phyloP scores from a whole-genome alignment of 192 early-diverging fungal species.

The Coemansia sp. region DNA sequence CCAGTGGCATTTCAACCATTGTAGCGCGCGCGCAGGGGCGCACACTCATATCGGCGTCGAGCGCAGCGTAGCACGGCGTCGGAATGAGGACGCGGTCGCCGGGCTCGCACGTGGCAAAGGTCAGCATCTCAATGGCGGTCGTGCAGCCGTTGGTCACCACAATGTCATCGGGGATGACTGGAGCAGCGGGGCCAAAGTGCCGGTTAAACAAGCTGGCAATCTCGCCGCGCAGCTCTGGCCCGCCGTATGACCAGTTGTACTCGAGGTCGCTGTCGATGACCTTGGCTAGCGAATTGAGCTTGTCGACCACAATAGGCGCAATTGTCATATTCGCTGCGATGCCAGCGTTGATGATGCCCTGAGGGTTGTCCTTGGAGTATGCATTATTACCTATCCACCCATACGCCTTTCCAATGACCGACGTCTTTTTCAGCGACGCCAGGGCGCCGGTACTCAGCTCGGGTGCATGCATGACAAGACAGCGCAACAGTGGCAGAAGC shows the following conservation, averaged over 20 bases:
- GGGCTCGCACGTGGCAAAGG: conserved; percentile 64
- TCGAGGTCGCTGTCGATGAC: conserved; percentile 45
- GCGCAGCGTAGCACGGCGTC: conserved; percentile 77
- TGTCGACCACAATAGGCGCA: conserved; percentile 56
- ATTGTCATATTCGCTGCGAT: conserved; percentile 80
- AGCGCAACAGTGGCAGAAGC: neutral
- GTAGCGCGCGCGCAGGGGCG: conserved; percentile 60
- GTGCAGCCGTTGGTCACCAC: conserved; percentile 69
- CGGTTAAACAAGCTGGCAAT: conserved; percentile 70
- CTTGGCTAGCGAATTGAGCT: conserved; percentile 41
- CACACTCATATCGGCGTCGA: conserved; percentile 63
- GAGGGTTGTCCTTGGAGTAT: conserved; percentile 59
- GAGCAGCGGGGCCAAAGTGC: conserved; percentile 58
- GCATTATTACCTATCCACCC: conserved; percentile 27
- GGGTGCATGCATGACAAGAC: conserved; percentile 12
- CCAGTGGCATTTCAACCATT: conserved; percentile 51
- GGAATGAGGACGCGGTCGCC: conserved; percentile 78
- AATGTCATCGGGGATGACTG: conserved; percentile 60
- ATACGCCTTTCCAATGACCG: conserved; percentile 31
- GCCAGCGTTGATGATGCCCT: conserved; percentile 81
- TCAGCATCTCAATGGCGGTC: conserved; percentile 66
- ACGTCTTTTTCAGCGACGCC: conserved; percentile 20
- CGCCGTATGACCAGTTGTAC: conserved; percentile 59
- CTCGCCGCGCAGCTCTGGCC: conserved; percentile 55
- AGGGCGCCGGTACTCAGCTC: conserved; percentile 40